Percentiles rank a stretch among this genome's conserved stretches.
These are phyloP conservation scores for Xylaria sp. DNA, from an alignment of 2,329 filamentous ascomycete genomes.

Conservation along the genomic window DNA sequence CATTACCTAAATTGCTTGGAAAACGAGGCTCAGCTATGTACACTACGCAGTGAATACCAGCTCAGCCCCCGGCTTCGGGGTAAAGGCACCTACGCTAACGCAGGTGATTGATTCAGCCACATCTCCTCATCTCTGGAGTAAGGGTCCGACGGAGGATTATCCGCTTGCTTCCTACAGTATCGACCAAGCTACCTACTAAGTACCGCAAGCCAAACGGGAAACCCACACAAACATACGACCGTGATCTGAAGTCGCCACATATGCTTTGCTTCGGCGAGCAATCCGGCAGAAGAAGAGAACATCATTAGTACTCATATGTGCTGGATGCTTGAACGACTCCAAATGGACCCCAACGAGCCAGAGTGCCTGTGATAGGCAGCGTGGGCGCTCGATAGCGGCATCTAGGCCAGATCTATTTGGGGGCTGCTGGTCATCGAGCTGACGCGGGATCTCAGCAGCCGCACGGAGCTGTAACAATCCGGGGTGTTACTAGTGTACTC, in stretches of 20 bases:
- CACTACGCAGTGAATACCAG: neutral
- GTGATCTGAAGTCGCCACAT: neutral
- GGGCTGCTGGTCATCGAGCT: constrained; percentile 25
- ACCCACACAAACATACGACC: neutral
- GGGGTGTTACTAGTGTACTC: constrained; percentile 21
- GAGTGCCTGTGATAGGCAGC: constrained; percentile 3
- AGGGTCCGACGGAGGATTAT: neutral
- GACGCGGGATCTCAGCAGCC: constrained; percentile 19
- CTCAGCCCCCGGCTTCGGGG: constrained; percentile 34
- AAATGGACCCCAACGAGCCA: constrained; percentile 14
- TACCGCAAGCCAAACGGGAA: neutral
- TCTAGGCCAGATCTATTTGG: constrained; percentile 27
- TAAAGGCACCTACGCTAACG: constrained; percentile 8
- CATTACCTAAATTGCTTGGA: constrained; percentile 2
- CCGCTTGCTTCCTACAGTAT: neutral
- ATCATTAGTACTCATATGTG: neutral
- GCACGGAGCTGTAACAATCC: constrained; percentile 26
- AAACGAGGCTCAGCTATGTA: constrained; percentile 31
- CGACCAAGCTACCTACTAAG: neutral
- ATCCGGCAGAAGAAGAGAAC: neutral
- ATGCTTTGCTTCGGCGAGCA: neutral
- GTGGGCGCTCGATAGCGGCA: constrained; percentile 21
- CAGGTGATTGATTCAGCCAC: constrained; percentile 20
- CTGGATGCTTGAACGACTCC: neutral
- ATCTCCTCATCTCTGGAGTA: neutral